These are phyloP conservation scores for Claviceps capensis DNA, from an alignment of 2,329 filamentous ascomycete genomes.

Conservation along the genomic window DNA sequence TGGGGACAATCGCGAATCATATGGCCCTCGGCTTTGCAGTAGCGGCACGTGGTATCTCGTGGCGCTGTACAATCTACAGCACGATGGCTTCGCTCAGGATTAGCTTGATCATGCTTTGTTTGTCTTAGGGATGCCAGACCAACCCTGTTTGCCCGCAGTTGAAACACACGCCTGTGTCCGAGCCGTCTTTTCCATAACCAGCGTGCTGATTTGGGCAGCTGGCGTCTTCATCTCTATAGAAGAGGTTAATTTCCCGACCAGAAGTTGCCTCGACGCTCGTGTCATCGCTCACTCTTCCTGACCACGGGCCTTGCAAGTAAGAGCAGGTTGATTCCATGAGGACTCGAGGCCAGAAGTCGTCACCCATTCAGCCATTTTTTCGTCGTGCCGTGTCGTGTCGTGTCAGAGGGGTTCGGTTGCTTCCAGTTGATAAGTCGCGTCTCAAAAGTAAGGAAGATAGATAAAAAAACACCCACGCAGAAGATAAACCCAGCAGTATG, in stretches of 20 bases:
- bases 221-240: conserved; percentile 4
- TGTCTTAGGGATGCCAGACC: neutral
- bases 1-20: conserved; percentile 49
- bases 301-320: conserved; percentile 3
- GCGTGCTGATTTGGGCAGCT: conserved; percentile 6
- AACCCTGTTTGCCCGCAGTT: conserved; percentile 24
- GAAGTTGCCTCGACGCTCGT: neutral
- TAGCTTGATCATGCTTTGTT: neutral
- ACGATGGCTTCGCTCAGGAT: conserved; percentile 13
- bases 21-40: conserved; percentile 38
- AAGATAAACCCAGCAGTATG: neutral
- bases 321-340: conserved; percentile 2
- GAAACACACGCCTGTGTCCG: conserved; percentile 20
- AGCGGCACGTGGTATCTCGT: conserved; percentile 22
- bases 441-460: no score
- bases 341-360: neutral
- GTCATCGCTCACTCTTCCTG: conserved; percentile 5
- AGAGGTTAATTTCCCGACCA: neutral
- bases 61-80: conserved; percentile 23
- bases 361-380: conserved; percentile 4
- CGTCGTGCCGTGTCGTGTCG: neutral
- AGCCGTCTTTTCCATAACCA: neutral
- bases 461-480: neutral
- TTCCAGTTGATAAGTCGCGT: no score
- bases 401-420: neutral